Percentiles rank a stretch among this genome's conserved stretches.
Conservation (phyloP, 306 rosid genomes). For the Castanospermum australe region DNA sequence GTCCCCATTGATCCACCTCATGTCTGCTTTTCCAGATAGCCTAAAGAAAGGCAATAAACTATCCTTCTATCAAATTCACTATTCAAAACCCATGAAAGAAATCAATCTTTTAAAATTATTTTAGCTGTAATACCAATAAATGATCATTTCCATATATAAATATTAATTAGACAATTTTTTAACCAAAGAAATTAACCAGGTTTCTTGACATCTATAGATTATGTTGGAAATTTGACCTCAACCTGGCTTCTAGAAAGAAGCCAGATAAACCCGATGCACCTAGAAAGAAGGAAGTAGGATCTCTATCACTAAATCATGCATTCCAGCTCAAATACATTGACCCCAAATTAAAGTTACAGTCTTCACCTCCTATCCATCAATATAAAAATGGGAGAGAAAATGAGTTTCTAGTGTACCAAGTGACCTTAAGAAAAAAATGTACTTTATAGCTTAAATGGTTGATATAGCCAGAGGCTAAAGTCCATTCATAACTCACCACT, state of each 20-base stretch:
- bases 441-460: neutral
- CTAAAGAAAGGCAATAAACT: neutral
- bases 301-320: neutral
- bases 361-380: neutral
- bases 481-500: neutral
- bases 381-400: neutral
- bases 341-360: neutral
- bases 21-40: neutral
- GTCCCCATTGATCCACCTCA: constrained; percentile 1
- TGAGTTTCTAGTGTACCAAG: neutral
- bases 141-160: neutral
- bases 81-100: neutral
- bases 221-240: neutral
- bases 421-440: neutral
- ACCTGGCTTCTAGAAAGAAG: neutral
- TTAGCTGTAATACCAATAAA: neutral
- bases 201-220: neutral
- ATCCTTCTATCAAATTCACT: neutral
- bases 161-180: neutral
- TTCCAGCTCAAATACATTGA: neutral
- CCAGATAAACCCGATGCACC: neutral
- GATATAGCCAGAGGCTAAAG: constrained; percentile 9
- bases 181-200: neutral
- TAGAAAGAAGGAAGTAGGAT: neutral
- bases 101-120: neutral